These are phyloP conservation scores for Rhodotorula sp. DNA, from an alignment of 1,284 basidiomycete genomes.

Conservation along the genomic window DNA sequence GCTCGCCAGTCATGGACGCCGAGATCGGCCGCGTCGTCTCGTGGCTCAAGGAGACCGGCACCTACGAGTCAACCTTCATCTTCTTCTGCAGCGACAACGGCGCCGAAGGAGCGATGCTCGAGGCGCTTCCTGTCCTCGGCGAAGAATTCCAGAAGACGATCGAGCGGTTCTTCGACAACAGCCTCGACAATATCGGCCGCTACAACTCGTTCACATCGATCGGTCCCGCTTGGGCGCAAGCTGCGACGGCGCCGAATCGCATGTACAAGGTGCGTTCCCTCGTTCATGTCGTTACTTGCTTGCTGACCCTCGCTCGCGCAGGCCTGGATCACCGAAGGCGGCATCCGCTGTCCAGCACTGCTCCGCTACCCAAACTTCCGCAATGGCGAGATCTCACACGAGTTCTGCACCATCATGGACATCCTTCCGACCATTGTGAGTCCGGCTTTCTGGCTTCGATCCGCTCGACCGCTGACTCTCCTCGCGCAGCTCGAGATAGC, in stretches of 20 bases:
- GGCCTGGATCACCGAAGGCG: slow-evolving; percentile 6
- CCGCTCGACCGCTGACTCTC: background rate
- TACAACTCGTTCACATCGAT: slow-evolving; percentile 5
- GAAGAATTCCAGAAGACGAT: background rate
- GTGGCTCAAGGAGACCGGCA: background rate
- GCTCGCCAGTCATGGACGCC: slow-evolving; percentile 3
- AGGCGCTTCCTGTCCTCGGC: slow-evolving; percentile 1
- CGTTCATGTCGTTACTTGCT: background rate
- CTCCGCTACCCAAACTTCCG: slow-evolving; percentile 1
- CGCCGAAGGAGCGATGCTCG: background rate
- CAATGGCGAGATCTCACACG: slow-evolving; percentile 1
- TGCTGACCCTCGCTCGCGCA: background rate
- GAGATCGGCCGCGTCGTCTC: background rate
- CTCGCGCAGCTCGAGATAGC: slow-evolving; percentile 1
- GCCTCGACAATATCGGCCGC: slow-evolving; percentile 4
- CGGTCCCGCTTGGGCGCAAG: background rate
- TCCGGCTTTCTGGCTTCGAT: background rate
- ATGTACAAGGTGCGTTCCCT: slow-evolving; percentile 3
- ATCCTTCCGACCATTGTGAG: slow-evolving; percentile 1
- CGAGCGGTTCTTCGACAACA: background rate
- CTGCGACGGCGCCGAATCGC: slow-evolving; percentile 3
- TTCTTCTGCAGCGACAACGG: slow-evolving; percentile 3
- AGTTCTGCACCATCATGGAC: slow-evolving; percentile 3
- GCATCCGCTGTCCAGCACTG: slow-evolving; percentile 2
- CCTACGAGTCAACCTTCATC: background rate